Base-by-base conservation (phyloP, 148 eudicot genomes). In the Cornus controversa region DNA sequence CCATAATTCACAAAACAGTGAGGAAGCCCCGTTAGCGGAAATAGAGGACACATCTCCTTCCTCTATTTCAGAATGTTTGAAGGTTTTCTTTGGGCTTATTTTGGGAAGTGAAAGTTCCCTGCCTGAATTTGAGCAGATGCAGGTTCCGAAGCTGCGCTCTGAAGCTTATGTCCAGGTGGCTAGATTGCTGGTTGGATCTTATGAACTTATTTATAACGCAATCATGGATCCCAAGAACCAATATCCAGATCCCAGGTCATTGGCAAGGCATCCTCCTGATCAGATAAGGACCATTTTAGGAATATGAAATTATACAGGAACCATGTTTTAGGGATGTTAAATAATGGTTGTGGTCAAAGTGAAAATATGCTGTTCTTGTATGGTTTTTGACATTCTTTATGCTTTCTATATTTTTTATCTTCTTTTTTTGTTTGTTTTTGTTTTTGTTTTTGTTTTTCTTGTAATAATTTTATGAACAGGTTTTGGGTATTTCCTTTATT, bases 201-300 rank as follows among this genome's bases (percentile, higher is more conserved):
- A 96, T 53, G 94, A 96, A 73, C 84, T 92, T 75, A 82, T 93
- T 65, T 90, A 92, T 80, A 82, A 87, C 62, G 93, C 91, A 4
- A 85, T 96, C 60, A 84, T 90, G 93, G 91, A 96, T 76, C 95
- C 97, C 0, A 81, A 80, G 71, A 96, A 93, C 78, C 75, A 80
- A 18, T 96, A 90, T 73, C 90, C 92, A 0, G 98, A 96, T 82
- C 98, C 99, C 1, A 92, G 90, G 87, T 88, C 99, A 3, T 81
- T 96, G 65, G 98, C 99, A 8, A 89, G 99, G 83, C 99, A 96
- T 84, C 97, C 98, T 9, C 99, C 99, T 5, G 90, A 87, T 84
- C 97, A 93, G 83, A 93, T 96, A 83, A 84, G 97, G 84, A 93
- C 99, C 77, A 96, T 96, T 83, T 89, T 96, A 85, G 99, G 99